phyloP scores from a whole-genome alignment of 108 stramenopile genomes.

The Cyclotella kingstonii region DNA sequence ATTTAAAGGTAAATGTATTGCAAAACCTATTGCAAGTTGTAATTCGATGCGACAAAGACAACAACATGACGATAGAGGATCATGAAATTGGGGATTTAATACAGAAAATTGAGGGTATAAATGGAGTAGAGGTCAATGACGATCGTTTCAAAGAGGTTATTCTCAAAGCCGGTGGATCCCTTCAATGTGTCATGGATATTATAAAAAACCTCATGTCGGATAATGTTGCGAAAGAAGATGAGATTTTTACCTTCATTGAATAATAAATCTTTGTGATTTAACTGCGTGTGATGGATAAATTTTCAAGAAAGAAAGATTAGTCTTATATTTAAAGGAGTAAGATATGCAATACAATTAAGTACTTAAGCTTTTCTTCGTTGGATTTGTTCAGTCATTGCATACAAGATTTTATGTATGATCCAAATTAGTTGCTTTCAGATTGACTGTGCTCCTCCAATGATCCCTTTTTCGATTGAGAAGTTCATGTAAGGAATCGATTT shows the following conservation, averaged over 20 bases:
- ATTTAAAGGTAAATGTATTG: conserved; percentile 39
- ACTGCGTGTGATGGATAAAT: too few species aligned
- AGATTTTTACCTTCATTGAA: conserved; percentile 50
- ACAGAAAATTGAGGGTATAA: conserved; percentile 26
- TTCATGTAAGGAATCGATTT: too few species aligned
- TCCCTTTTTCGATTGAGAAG: too few species aligned
- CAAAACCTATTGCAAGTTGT: conserved; percentile 47
- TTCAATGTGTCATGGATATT: conserved; percentile 55
- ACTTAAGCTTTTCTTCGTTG: background rate
- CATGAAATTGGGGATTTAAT: conserved; percentile 41
- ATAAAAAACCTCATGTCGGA: conserved; percentile 56
- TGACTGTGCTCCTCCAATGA: too few species aligned
- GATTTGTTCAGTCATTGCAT: too few species aligned
- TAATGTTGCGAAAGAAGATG: conserved; percentile 35
- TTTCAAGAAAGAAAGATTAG: conserved; percentile 22
- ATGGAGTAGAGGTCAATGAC: conserved; percentile 43
- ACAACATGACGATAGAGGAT: conserved; percentile 38
- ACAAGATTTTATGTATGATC: too few species aligned
- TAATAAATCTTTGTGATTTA: conserved; percentile 31
- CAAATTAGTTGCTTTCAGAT: too few species aligned
- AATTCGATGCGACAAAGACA: conserved; percentile 43
- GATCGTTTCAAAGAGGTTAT: conserved; percentile 18
- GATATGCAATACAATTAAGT: background rate
- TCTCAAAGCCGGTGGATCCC: conserved; percentile 24
- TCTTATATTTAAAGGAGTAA: too few species aligned